These are phyloP conservation scores for Pleurotus ostreatus DNA, from an alignment of 768 basidiomycete species.

Conservation along the genomic window DNA sequence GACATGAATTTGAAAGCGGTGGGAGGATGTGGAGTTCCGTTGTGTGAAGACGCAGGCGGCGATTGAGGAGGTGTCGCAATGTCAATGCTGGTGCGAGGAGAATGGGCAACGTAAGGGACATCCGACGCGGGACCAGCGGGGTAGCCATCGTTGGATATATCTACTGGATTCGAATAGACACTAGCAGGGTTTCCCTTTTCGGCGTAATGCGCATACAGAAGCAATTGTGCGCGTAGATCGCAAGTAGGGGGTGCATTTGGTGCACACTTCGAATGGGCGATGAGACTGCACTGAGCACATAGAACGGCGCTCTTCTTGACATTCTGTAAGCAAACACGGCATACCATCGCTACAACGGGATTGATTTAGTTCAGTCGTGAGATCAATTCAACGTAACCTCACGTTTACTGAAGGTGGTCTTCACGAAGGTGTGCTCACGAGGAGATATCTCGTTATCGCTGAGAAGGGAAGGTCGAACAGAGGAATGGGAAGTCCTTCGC, in stretches of 20 bases:
- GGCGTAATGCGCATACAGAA: conserved; percentile 75
- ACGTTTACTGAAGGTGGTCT: conserved; percentile 93
- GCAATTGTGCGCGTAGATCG: conserved; percentile 76
- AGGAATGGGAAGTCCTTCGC: conserved; percentile 35
- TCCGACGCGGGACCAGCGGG: conserved; percentile 46
- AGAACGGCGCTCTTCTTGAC: conserved; percentile 87
- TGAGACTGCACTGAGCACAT: conserved; percentile 86
- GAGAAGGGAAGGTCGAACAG: conserved; percentile 27
- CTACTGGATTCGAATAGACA: conserved; percentile 49
- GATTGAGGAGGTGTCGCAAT: conserved; percentile 28
- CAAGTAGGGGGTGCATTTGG: conserved; percentile 73
- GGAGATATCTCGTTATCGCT: conserved; percentile 53
- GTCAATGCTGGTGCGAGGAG: conserved; percentile 48
- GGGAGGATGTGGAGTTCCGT: conserved; percentile 36
- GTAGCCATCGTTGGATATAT: conserved; percentile 31
- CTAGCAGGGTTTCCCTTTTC: conserved; percentile 57
- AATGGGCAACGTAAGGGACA: conserved; percentile 44
- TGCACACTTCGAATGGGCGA: conserved; percentile 79
- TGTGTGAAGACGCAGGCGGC: conserved; percentile 18
- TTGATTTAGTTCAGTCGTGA: conserved; percentile 5
- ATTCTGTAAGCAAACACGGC: conserved; percentile 74
- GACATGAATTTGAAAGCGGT: conserved; percentile 63
- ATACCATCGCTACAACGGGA: conserved; percentile 64
- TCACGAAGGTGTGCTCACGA: conserved; percentile 80
- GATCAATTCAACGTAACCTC: conserved; percentile 26